Evolutionary conservation across 2,329 filamentous ascomycete genomes (phyloP).

Genomic region (Aspergillus luchuensis): DNA sequence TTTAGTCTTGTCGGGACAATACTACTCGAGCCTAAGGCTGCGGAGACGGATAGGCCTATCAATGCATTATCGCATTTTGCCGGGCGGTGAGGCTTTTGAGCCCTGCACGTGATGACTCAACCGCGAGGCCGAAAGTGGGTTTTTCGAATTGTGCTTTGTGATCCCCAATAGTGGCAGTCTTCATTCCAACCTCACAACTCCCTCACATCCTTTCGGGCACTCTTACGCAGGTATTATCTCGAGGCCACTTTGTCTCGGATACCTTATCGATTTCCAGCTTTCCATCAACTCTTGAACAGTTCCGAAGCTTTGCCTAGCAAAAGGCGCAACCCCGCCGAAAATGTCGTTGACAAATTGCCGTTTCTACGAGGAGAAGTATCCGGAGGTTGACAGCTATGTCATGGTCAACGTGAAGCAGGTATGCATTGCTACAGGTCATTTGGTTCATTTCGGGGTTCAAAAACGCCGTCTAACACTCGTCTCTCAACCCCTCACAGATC

Average conservation of each 20-base stretch:
- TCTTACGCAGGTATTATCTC: slow-evolving; percentile 5
- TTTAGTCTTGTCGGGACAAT: no score
- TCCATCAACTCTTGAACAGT: slow-evolving; percentile 6
- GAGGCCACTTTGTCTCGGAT: slow-evolving; percentile 9
- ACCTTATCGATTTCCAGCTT: slow-evolving; percentile 1
- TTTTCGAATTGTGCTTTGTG: slow-evolving; percentile 26
- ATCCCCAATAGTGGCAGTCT: slow-evolving; percentile 19
- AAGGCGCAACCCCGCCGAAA: slow-evolving; percentile 55
- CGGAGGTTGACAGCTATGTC: slow-evolving; percentile 98
- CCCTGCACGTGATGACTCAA: slow-evolving; percentile 20
- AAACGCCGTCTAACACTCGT: slow-evolving; percentile 17
- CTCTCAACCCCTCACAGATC: slow-evolving; percentile 60
- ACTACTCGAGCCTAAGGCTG: neutral
- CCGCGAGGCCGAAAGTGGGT: slow-evolving; percentile 36
- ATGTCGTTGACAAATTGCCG: slow-evolving; percentile 97
- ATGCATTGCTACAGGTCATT: slow-evolving; percentile 19
- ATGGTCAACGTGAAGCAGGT: slow-evolving; percentile 99
- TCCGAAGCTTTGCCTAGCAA: slow-evolving; percentile 16
- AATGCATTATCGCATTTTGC: slow-evolving; percentile 17
- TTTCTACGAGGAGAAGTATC: slow-evolving; percentile 97
- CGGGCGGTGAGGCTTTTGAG: slow-evolving; percentile 16
- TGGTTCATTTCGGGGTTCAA: neutral
- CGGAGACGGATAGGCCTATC: neutral
- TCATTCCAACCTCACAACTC: slow-evolving; percentile 14
- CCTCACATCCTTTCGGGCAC: slow-evolving; percentile 18